Evolutionary conservation across 2,329 filamentous ascomycete species (phyloP), one percentile per base, ranked within the genome.

Genomic region (Pseudogymnoascus sp.): DNA sequence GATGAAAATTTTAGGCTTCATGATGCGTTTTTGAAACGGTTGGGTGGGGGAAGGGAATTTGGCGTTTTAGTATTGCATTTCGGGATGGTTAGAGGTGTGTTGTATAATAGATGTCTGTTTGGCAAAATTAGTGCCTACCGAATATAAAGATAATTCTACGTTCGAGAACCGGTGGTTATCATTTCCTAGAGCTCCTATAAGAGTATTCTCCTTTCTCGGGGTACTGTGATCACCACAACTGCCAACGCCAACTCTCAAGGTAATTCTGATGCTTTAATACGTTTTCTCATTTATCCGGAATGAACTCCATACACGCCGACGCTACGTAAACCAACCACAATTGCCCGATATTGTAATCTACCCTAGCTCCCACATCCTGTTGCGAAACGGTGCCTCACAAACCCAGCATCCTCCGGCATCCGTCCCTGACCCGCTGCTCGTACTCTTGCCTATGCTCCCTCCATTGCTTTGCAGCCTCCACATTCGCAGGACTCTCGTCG

Each of bases 381-480:
- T 21, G 16, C 19, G 11, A 21, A n/a, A 35, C 2, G 2, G 10
- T 2, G 2, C 4, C n/a, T 69, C 62, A 92, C 69, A 96, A 76
- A 0, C 92, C 92, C 69, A 96, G 75, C 73, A 88, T 90, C 71
- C 84, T 84, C 72, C 89, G 82, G 41, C 97, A 92, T 66, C 91
- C 89, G 65, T 90, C 88, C 70, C 89, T 83, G 38, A 99, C 94
- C 75, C 87, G 87, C 72, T 84, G 83, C 78, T 97, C 92, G 77
- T 97, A 99, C 73, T 95, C 90, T 19, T 78, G 72, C 67, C 92
- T 83, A 65, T 87, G 81, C 70, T 96, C 91, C 64, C 92, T 82
- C 92, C 92, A 97, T 89, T 96, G 91, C 79, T 94, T 91, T 63
- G 92, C 93, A 0, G 93, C 93, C 78, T 97, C 93, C 43, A 97